Conservation (phyloP, 1,139 yeast species). For the Candida sp. region DNA sequence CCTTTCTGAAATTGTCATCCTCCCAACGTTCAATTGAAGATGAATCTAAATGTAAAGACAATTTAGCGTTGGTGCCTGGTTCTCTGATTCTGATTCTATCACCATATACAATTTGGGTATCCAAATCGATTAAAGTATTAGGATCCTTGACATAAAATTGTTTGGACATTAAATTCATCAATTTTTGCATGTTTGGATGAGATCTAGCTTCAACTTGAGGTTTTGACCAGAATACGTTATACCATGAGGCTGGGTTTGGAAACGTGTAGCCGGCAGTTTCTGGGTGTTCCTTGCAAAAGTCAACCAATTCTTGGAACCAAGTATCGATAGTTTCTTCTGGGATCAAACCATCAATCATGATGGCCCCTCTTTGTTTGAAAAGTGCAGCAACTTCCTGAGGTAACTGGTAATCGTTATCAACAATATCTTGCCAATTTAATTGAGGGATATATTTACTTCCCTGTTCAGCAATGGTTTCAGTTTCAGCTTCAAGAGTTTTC, state of each 20-base stretch:
- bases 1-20: slow-evolving; percentile 28
- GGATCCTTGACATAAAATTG: slow-evolving; percentile 29
- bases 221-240: slow-evolving; percentile 38
- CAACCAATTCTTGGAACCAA: slow-evolving; percentile 17
- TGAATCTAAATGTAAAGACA: slow-evolving; percentile 44
- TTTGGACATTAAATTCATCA: slow-evolving; percentile 26
- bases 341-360: slow-evolving; percentile 20
- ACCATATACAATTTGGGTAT: slow-evolving; percentile 31
- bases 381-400: slow-evolving; percentile 10
- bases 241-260: slow-evolving; percentile 30
- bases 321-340: slow-evolving; percentile 11
- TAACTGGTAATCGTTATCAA: slow-evolving; percentile 9
- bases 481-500: slow-evolving; percentile 14
- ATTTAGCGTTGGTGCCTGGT: slow-evolving; percentile 34
- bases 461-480: slow-evolving; percentile 10
- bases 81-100: slow-evolving; percentile 39
- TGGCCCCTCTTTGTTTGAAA: slow-evolving; percentile 14
- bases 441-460: slow-evolving; percentile 15
- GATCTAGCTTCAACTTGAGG: slow-evolving; percentile 40
- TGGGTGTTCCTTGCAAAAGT: slow-evolving; percentile 21
- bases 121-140: slow-evolving; percentile 21
- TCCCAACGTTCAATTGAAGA: slow-evolving; percentile 42
- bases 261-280: slow-evolving; percentile 24
- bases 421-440: slow-evolving; percentile 14
- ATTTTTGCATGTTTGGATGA: slow-evolving; percentile 30